Evolutionary conservation across 1,139 yeast species (phyloP).

Genomic region (Nakaseomyces uthaithaninus): DNA sequence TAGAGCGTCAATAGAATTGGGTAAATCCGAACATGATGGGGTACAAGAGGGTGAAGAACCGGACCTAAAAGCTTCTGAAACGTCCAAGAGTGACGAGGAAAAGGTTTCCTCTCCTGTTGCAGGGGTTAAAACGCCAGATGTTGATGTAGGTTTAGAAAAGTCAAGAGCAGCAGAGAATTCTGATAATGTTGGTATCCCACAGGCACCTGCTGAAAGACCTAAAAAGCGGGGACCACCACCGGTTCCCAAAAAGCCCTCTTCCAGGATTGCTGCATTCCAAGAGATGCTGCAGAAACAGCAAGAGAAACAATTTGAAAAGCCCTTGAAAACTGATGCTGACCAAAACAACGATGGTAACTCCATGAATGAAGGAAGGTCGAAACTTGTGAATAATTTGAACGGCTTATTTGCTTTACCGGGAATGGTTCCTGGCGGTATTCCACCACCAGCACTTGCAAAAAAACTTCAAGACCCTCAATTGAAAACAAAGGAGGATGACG

Average conservation of each 20-base stretch:
- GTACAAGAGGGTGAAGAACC: background rate
- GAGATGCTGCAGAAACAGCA: conserved; percentile 52
- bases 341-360: conserved; percentile 23
- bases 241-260: conserved; percentile 66
- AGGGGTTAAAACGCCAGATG: too few relatives aligned
- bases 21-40: too few relatives aligned
- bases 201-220: conserved; percentile 12
- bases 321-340: background rate
- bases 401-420: conserved; percentile 64
- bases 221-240: conserved; percentile 44
- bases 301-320: conserved; percentile 16
- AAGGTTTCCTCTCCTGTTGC: too few relatives aligned
- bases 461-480: conserved; percentile 13
- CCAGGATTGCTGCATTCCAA: conserved; percentile 73
- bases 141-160: background rate
- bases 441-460: conserved; percentile 25
- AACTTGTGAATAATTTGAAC: conserved; percentile 48
- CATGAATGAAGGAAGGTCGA: conserved; percentile 26
- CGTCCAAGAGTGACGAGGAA: background rate
- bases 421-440: conserved; percentile 40
- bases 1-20: too few relatives aligned
- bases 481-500: conserved; percentile 5
- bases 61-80: background rate
- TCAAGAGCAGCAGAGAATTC: too few relatives aligned
- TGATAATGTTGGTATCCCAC: too few relatives aligned